These are phyloP conservation scores for Epichloe uncinata DNA, from an alignment of 2,329 filamentous ascomycete species.

Conservation along the genomic window DNA sequence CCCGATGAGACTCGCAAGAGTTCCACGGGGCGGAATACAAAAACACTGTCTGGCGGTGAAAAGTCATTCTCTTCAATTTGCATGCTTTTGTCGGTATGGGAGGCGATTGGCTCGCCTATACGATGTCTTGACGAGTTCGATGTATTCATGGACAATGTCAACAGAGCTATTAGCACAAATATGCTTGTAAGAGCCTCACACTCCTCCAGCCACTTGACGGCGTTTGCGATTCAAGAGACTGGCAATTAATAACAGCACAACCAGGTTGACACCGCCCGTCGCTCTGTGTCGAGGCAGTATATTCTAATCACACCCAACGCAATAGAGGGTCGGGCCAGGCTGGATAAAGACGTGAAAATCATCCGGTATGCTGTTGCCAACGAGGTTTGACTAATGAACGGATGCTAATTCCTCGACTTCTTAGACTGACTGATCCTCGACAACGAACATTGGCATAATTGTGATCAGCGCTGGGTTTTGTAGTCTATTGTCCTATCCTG, in stretches of 20 bases:
- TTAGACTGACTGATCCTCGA: constrained; percentile 45
- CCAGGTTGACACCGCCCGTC: constrained; percentile 69
- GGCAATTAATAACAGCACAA: constrained; percentile 3
- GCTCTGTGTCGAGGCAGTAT: constrained; percentile 82
- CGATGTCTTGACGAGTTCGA: constrained; percentile 96
- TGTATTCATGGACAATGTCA: constrained; percentile 98
- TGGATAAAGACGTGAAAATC: constrained; percentile 62
- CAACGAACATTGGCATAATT: constrained; percentile 31
- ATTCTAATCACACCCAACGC: constrained; percentile 93
- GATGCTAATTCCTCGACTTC: not conserved
- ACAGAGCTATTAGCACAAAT: constrained; percentile 81
- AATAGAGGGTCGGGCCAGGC: constrained; percentile 46
- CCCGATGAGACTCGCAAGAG: constrained; percentile 56
- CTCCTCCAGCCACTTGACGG: not conserved
- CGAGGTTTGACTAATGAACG: not conserved
- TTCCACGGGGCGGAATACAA: constrained; percentile 65
- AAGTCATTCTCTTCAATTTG: constrained; percentile 98
- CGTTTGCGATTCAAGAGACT: not conserved
- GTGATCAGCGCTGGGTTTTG: not conserved
- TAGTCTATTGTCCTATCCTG: not conserved
- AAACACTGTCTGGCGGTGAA: constrained; percentile 87
- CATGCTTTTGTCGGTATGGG: constrained; percentile 84
- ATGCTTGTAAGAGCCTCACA: constrained; percentile 60
- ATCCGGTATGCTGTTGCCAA: constrained; percentile 41
- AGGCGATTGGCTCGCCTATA: constrained; percentile 92